phyloP scores from a whole-genome alignment of 2,329 filamentous ascomycete species.

The Fusarium camptoceras region DNA sequence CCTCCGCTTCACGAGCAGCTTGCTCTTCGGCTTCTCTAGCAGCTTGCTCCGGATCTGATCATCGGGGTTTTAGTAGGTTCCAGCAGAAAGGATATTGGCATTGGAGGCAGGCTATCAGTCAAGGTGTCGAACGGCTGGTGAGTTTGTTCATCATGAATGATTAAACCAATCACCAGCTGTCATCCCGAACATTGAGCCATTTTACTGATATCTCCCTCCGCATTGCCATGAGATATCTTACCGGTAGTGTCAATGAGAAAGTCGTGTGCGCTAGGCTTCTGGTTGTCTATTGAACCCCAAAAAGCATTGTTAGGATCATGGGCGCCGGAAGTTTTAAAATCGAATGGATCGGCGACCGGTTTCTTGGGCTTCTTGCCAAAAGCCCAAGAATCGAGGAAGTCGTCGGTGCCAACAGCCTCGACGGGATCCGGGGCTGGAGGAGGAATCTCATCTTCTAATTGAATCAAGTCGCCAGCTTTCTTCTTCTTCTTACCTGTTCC shows the following conservation, averaged over 20 bases:
- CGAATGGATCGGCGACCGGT: slow-evolving; percentile 43
- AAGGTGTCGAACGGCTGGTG: slow-evolving; percentile 55
- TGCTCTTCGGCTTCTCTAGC: slow-evolving; percentile 42
- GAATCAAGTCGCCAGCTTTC: slow-evolving; percentile 51
- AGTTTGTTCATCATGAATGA: slow-evolving; percentile 59
- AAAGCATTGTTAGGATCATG: slow-evolving; percentile 58
- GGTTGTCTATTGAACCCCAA: slow-evolving; percentile 52
- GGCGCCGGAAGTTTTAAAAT: slow-evolving; percentile 55
- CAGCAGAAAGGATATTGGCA: slow-evolving; percentile 59
- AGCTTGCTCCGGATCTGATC: slow-evolving; percentile 49
- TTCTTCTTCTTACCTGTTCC: slow-evolving; percentile 55
- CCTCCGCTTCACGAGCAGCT: slow-evolving; percentile 43
- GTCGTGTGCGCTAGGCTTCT: slow-evolving; percentile 62
- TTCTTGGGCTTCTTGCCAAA: slow-evolving; percentile 64
- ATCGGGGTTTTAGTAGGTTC: slow-evolving; percentile 56
- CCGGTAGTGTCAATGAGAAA: slow-evolving; percentile 58
- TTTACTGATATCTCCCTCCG: slow-evolving; percentile 58
- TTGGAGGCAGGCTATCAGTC: slow-evolving; percentile 59
- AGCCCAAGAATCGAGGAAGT: slow-evolving; percentile 68
- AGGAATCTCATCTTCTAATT: slow-evolving; percentile 50
- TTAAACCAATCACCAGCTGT: slow-evolving; percentile 59
- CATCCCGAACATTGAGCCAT: slow-evolving; percentile 58
- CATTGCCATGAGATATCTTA: slow-evolving; percentile 60
- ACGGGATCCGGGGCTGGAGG: slow-evolving; percentile 47
- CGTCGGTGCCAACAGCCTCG: slow-evolving; percentile 57